phyloP scores from a whole-genome alignment of 306 rosid species.

The Sesbania bispinosa region DNA sequence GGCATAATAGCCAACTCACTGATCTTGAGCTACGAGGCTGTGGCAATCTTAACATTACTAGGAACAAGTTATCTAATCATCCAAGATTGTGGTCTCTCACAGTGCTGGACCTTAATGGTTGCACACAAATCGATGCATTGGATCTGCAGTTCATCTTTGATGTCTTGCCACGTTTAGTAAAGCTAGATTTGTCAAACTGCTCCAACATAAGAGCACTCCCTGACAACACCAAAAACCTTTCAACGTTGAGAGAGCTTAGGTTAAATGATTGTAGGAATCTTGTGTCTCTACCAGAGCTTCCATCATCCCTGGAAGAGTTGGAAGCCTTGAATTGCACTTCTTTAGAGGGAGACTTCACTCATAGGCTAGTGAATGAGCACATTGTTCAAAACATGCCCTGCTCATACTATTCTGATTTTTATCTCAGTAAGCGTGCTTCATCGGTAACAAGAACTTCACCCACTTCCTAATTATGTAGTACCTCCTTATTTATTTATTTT shows the following conservation, averaged over 20 bases:
- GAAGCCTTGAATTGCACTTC: background rate
- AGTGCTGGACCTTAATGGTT: background rate
- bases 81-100: background rate
- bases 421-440: too few species aligned
- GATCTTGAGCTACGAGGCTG: background rate
- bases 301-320: background rate
- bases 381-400: too few species aligned
- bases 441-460: too few species aligned
- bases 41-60: background rate
- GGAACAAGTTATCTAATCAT: background rate
- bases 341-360: background rate
- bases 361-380: background rate
- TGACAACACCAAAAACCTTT: background rate
- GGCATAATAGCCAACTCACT: background rate
- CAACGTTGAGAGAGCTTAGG: background rate
- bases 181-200: background rate
- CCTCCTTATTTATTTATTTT: too few species aligned
- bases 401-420: too few species aligned
- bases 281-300: background rate
- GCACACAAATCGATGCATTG: background rate
- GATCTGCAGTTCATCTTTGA: background rate
- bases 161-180: background rate
- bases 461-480: too few species aligned
- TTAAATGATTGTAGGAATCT: background rate
- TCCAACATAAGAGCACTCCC: background rate